Percentiles rank a stretch among this genome's conserved stretches.
Conservation (phyloP, 352 stramenopile genomes). For the Globisporangium spinosum region DNA sequence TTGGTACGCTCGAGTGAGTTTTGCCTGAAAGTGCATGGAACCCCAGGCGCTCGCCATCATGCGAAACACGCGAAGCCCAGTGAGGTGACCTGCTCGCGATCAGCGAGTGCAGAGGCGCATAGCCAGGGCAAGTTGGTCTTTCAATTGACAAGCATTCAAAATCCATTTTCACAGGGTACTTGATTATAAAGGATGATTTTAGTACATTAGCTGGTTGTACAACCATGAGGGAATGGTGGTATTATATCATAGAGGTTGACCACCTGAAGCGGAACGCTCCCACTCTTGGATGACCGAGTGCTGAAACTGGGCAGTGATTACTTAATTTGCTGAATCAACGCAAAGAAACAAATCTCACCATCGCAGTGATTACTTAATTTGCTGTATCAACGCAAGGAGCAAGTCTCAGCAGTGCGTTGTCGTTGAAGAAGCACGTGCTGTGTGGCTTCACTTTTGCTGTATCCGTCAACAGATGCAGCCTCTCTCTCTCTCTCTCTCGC, state of each 20-base stretch:
- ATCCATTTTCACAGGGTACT: neutral
- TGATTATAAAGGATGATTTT: neutral
- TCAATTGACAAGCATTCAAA: neutral
- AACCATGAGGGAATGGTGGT: neutral
- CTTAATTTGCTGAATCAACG: too few relatives aligned
- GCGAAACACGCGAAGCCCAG: neutral
- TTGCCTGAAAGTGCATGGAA: neutral
- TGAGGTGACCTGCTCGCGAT: conserved; percentile 5
- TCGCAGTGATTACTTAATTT: neutral
- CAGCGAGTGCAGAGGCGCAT: neutral
- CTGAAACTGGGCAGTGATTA: neutral
- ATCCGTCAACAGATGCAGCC: conserved; percentile 1
- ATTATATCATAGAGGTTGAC: neutral
- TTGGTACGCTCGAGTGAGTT: neutral
- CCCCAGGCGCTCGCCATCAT: neutral
- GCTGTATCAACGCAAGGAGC: neutral
- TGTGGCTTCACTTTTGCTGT: neutral
- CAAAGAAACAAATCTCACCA: too few relatives aligned
- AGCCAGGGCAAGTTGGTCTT: neutral
- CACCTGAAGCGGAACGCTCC: neutral
- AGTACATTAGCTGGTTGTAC: neutral
- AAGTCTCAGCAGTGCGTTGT: too few relatives aligned
- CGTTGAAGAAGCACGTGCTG: neutral
- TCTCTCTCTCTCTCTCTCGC: neutral
- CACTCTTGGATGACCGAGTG: too few relatives aligned